Percentiles rank a stretch among this genome's conserved stretches.
Evolutionary conservation across 805 yeast species (phyloP).

Genomic region (Blastobotrys robertii): DNA sequence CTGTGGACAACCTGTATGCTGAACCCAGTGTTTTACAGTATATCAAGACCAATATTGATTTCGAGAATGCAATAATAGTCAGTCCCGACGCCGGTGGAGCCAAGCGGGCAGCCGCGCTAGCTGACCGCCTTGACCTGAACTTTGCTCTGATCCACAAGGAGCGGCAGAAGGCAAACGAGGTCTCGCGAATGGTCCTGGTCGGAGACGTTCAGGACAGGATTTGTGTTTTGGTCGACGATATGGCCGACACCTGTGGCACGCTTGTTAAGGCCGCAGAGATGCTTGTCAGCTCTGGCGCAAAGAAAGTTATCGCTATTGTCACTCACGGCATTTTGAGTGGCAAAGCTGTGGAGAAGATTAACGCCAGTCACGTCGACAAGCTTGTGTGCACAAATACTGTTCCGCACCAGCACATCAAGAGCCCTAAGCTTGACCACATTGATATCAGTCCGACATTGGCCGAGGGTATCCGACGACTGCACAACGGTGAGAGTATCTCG

Average conservation of each 20-base stretch:
- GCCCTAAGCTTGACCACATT: slow-evolving; percentile 61
- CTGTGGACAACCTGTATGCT: slow-evolving; percentile 92
- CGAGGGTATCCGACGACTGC: slow-evolving; percentile 88
- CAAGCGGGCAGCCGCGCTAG: slow-evolving; percentile 88
- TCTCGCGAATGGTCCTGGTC: slow-evolving; percentile 87
- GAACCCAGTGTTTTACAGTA: slow-evolving; percentile 85
- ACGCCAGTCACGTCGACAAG: slow-evolving; percentile 52
- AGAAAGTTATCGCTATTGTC: slow-evolving; percentile 81
- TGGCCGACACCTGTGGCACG: slow-evolving; percentile 99
- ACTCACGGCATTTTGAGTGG: slow-evolving; percentile 94
- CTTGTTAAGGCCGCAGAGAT: slow-evolving; percentile 90
- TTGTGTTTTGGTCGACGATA: slow-evolving; percentile 86
- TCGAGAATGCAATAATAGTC: slow-evolving; percentile 60
- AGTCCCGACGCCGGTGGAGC: slow-evolving; percentile 99
- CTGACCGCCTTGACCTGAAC: slow-evolving; percentile 83
- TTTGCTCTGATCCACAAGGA: slow-evolving; percentile 96
- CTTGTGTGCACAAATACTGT: slow-evolving; percentile 92
- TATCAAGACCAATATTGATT: slow-evolving; percentile 54
- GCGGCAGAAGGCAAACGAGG: slow-evolving; percentile 91
- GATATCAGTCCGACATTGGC: slow-evolving; percentile 85
- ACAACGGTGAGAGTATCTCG: slow-evolving; percentile 92
- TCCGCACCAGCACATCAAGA: slow-evolving; percentile 61
- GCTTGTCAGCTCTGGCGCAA: slow-evolving; percentile 69
- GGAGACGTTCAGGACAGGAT: slow-evolving; percentile 84
- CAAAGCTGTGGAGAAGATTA: slow-evolving; percentile 64